Conservation (phyloP, 352 stramenopile species). For the Pythium dissotocum region DNA sequence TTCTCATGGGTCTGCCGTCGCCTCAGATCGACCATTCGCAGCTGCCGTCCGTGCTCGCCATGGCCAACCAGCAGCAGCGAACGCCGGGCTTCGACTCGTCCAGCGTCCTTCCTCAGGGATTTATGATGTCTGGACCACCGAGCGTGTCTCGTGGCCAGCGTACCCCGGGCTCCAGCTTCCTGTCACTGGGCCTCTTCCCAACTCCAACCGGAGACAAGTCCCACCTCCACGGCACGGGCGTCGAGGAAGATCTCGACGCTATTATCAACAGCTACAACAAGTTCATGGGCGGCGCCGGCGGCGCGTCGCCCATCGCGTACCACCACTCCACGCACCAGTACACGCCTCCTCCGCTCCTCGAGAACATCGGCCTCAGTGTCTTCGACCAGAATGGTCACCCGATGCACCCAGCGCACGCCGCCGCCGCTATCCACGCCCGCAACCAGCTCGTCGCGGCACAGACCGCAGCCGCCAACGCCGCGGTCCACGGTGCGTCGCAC, state of each 20-base stretch:
- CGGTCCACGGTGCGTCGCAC: slow-evolving; percentile 24
- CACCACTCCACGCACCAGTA: slow-evolving; percentile 47
- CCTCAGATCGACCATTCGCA: slow-evolving; percentile 79
- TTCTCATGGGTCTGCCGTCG: slow-evolving; percentile 66
- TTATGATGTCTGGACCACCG: slow-evolving; percentile 49
- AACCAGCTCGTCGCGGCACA: slow-evolving; percentile 26
- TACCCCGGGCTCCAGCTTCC: slow-evolving; percentile 37
- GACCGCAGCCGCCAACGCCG: background rate
- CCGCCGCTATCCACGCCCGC: slow-evolving; percentile 23
- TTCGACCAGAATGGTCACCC: slow-evolving; percentile 55
- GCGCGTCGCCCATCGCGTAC: slow-evolving; percentile 50
- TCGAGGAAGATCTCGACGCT: slow-evolving; percentile 50
- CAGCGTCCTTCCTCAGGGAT: slow-evolving; percentile 33
- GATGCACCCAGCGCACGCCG: slow-evolving; percentile 28
- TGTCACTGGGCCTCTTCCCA: slow-evolving; percentile 60
- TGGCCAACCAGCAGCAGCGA: slow-evolving; percentile 51
- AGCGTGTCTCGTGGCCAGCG: slow-evolving; percentile 53
- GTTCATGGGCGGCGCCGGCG: slow-evolving; percentile 49
- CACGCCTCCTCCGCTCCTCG: slow-evolving; percentile 46
- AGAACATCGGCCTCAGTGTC: slow-evolving; percentile 62
- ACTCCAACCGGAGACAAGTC: slow-evolving; percentile 42
- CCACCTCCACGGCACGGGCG: slow-evolving; percentile 22
- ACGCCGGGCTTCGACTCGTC: slow-evolving; percentile 34
- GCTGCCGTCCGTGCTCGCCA: slow-evolving; percentile 65
- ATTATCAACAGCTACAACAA: slow-evolving; percentile 81